Conservation (phyloP, 75 land plant species). For the Larix kaempferi region DNA sequence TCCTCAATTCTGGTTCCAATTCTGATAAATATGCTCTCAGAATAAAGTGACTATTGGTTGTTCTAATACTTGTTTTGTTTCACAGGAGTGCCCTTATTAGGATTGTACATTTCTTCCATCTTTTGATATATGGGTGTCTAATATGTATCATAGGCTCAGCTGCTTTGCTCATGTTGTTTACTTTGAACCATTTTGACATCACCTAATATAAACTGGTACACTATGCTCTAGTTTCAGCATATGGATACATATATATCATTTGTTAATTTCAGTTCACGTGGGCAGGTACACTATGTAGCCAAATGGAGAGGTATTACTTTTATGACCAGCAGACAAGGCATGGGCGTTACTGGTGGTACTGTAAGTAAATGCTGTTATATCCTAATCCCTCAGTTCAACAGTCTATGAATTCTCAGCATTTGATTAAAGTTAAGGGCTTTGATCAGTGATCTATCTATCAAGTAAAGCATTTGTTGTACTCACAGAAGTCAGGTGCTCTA, state of each 20-base stretch:
- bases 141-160: not conserved
- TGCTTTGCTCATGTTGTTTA: not conserved
- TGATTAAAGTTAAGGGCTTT: not conserved
- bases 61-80: too few relatives aligned
- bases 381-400: not conserved
- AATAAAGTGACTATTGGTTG: too few relatives aligned
- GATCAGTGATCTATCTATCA: not conserved
- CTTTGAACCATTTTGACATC: not conserved
- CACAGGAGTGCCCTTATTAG: not conserved
- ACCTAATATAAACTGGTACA: not conserved
- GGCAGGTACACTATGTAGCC: constrained; percentile 94
- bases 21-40: too few relatives aligned
- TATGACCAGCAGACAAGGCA: constrained; percentile 94
- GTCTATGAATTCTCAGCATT: not conserved
- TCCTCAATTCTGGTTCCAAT: not conserved
- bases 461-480: too few relatives aligned
- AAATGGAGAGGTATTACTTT: constrained; percentile 92
- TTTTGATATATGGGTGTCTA: not conserved
- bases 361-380: constrained; percentile 32
- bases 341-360: constrained; percentile 94
- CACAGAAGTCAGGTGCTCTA: too few relatives aligned
- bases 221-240: not conserved
- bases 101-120: not conserved
- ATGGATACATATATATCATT: not conserved
- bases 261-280: constrained; percentile 11